A percentile compares a stretch with the other conserved stretches of the same genome.
These are phyloP conservation scores for Phytophthora melonis DNA, from an alignment of 352 stramenopile species.

Conservation along the genomic window DNA sequence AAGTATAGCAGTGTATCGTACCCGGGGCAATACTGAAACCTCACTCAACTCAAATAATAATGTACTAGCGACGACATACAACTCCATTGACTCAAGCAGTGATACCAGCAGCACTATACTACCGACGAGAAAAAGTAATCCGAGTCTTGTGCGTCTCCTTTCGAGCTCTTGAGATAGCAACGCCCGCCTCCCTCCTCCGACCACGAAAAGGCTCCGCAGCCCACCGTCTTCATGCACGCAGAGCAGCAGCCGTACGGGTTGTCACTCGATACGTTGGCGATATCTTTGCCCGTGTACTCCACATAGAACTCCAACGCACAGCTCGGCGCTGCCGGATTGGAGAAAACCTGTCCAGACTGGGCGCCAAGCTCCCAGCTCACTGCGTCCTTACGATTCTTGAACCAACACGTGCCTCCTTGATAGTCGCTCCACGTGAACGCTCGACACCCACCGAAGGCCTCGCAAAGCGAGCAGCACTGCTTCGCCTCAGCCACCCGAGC, in stretches of 20 bases:
- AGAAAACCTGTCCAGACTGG: constrained; percentile 29
- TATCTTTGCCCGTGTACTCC: constrained; percentile 36
- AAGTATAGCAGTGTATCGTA: not conserved
- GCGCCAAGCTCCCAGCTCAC: constrained; percentile 23
- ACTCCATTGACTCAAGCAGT: not conserved
- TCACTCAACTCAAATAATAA: not conserved
- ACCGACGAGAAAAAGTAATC: constrained; percentile 29
- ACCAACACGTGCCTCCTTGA: constrained; percentile 63
- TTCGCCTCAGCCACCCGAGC: constrained; percentile 13
- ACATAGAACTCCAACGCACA: constrained; percentile 40
- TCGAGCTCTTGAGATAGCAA: constrained; percentile 72
- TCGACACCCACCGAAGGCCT: constrained; percentile 38
- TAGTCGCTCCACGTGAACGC: constrained; percentile 63
- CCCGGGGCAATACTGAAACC: not conserved
- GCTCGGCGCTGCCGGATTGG: constrained; percentile 28
- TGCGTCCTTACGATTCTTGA: constrained; percentile 49
- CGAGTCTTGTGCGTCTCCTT: constrained; percentile 27
- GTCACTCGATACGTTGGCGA: constrained; percentile 23
- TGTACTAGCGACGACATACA: not conserved
- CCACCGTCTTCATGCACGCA: constrained; percentile 33
- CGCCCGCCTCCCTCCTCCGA: constrained; percentile 50
- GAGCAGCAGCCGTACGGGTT: constrained; percentile 40
- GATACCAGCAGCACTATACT: constrained; percentile 12
- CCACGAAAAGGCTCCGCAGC: constrained; percentile 62
- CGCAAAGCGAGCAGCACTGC: constrained; percentile 37